Percentiles rank a stretch among this genome's conserved stretches.
Evolutionary conservation across 352 stramenopile species (phyloP).

Genomic region (Elongisporangium undulatum): DNA sequence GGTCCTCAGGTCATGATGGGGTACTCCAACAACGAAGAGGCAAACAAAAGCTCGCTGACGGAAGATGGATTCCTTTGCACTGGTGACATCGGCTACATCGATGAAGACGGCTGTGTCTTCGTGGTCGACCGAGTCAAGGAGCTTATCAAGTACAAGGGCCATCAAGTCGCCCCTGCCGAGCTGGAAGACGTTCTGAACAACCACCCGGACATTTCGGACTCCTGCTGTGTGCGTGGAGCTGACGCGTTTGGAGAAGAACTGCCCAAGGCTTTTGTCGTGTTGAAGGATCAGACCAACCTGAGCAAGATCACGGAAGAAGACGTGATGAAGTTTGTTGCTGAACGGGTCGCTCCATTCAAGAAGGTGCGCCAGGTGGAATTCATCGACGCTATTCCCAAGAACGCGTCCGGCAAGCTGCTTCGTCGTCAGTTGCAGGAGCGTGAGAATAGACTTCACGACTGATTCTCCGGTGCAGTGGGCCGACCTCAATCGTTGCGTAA

Average conservation of each 20-base stretch:
- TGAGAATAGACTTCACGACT: constrained; percentile 24
- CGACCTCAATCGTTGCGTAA: not conserved
- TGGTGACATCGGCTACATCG: constrained; percentile 89
- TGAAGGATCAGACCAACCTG: constrained; percentile 39
- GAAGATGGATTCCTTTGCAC: constrained; percentile 82
- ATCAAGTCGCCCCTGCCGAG: constrained; percentile 90
- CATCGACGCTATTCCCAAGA: constrained; percentile 88
- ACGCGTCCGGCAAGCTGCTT: constrained; percentile 88
- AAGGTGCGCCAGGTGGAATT: constrained; percentile 87
- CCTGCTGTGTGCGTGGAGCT: constrained; percentile 50
- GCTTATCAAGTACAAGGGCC: constrained; percentile 94
- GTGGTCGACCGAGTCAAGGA: constrained; percentile 93
- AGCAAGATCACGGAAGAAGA: constrained; percentile 49
- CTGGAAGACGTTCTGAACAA: constrained; percentile 88
- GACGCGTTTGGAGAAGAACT: constrained; percentile 82
- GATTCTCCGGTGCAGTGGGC: not conserved
- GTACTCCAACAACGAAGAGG: constrained; percentile 87
- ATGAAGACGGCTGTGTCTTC: constrained; percentile 90
- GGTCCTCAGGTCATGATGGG: constrained; percentile 92
- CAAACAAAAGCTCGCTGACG: constrained; percentile 76
- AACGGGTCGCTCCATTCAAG: constrained; percentile 85
- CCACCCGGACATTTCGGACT: constrained; percentile 78
- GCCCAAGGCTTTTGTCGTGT: constrained; percentile 88
- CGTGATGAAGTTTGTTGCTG: constrained; percentile 82
- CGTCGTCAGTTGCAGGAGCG: constrained; percentile 65